Conservation (phyloP, 169 alveolate species). For the Eimeria acervulina region DNA sequence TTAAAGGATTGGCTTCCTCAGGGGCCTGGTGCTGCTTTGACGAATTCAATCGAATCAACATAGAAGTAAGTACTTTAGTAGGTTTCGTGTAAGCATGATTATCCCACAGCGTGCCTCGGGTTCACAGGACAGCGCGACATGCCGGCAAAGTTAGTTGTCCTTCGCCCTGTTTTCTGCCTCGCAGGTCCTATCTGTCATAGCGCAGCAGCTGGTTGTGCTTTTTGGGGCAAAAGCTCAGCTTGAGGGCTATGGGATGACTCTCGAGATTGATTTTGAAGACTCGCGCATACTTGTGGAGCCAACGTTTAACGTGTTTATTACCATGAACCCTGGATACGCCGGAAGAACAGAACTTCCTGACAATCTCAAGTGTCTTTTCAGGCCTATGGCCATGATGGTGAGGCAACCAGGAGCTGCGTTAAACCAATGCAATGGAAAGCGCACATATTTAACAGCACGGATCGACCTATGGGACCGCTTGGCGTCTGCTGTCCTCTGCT, state of each 20-base stretch:
- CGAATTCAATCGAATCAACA: slow-evolving; percentile 97
- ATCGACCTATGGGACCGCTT: background rate
- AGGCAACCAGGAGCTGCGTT: background rate
- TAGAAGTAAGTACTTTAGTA: slow-evolving; percentile 91
- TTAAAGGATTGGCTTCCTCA: slow-evolving; percentile 96
- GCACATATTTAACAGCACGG: background rate
- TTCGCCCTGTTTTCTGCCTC: slow-evolving; percentile 31
- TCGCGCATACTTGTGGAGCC: slow-evolving; percentile 95
- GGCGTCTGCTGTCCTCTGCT: background rate
- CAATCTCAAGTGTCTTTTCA: slow-evolving; percentile 97
- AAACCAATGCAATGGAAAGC: no score
- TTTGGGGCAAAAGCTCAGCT: slow-evolving; percentile 84
- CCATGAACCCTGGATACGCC: slow-evolving; percentile 98
- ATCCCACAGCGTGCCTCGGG: background rate
- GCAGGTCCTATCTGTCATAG: slow-evolving; percentile 96
- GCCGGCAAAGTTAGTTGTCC: background rate
- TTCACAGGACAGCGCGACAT: background rate
- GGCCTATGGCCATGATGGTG: slow-evolving; percentile 98
- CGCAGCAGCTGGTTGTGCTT: slow-evolving; percentile 90
- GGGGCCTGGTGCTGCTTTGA: slow-evolving; percentile 99
- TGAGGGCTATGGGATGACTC: slow-evolving; percentile 13
- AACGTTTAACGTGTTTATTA: slow-evolving; percentile 97
- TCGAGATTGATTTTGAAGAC: slow-evolving; percentile 95
- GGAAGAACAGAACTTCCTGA: slow-evolving; percentile 98
- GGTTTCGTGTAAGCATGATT: background rate